Percentiles rank a stretch among this genome's conserved stretches.
Conservation (phyloP, 129 eudicot species). For the Mikania micrantha region DNA sequence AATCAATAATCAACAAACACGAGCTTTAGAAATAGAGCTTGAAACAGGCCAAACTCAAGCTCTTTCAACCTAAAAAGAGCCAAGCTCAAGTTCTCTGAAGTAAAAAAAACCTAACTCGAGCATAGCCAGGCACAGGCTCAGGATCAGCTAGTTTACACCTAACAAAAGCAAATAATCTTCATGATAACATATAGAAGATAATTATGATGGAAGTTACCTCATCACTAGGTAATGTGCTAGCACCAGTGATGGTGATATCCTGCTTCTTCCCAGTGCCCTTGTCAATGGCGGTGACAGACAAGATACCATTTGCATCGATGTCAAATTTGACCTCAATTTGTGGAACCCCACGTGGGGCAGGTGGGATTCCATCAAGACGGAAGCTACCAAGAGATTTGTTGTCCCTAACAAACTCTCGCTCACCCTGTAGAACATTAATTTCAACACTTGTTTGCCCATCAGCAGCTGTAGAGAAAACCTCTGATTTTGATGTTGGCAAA, state of each 20-base stretch:
- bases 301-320: slow-evolving; percentile 93
- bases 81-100: no score
- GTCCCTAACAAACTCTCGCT: slow-evolving; percentile 95
- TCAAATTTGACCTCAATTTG: slow-evolving; percentile 97
- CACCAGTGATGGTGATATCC: slow-evolving; percentile 97
- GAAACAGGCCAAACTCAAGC: no score
- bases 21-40: no score
- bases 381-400: slow-evolving; percentile 95
- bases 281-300: slow-evolving; percentile 82
- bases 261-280: slow-evolving; percentile 98
- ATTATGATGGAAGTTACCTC: slow-evolving; percentile 40
- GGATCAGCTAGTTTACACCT: not conserved
- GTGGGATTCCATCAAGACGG: slow-evolving; percentile 95
- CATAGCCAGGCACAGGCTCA: no score
- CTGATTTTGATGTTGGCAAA: slow-evolving; percentile 93
- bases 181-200: no score
- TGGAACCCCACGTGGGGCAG: slow-evolving; percentile 99
- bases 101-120: no score
- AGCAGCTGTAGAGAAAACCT: slow-evolving; percentile 97
- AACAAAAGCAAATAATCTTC: no score
- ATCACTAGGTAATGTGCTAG: slow-evolving; percentile 92
- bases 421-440: slow-evolving; percentile 93
- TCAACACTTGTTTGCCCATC: slow-evolving; percentile 99
- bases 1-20: no score
- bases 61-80: no score